These are phyloP conservation scores for Linum tenue DNA, from an alignment of 345 rosid genomes.

Conservation along the genomic window DNA sequence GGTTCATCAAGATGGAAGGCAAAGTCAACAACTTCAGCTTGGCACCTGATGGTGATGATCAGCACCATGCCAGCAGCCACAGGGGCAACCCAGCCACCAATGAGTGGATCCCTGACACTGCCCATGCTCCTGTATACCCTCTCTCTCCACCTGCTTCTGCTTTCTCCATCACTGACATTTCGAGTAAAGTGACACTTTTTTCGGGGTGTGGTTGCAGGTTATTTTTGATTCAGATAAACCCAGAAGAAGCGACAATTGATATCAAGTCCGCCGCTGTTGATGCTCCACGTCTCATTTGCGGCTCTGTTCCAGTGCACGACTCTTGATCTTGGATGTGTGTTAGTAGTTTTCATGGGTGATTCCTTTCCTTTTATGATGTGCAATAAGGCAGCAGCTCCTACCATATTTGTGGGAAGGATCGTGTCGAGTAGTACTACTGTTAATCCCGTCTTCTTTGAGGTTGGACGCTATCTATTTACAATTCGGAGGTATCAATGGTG, in stretches of 20 bases:
- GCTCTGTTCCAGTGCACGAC: too few species aligned
- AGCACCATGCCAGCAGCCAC: constrained; percentile 30
- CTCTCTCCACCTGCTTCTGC: neutral
- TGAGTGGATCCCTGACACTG: constrained; percentile 50
- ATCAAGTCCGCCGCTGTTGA: neutral
- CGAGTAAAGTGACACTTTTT: neutral
- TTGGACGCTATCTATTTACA: too few species aligned
- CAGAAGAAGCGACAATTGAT: constrained; percentile 46
- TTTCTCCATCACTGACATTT: neutral
- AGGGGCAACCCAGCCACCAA: constrained; percentile 69
- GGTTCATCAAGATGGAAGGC: constrained; percentile 44
- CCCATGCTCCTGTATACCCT: constrained; percentile 22
- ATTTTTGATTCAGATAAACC: constrained; percentile 45
- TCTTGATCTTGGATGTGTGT: too few species aligned
- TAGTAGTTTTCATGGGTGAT: too few species aligned
- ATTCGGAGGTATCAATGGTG: too few species aligned
- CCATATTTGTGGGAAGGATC: too few species aligned
- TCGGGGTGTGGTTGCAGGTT: constrained; percentile 18
- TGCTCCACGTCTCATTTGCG: neutral
- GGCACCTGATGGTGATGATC: constrained; percentile 17
- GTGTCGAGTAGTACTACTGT: too few species aligned
- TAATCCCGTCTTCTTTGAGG: too few species aligned
- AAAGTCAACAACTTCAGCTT: constrained; percentile 26
- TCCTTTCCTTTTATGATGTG: too few species aligned
- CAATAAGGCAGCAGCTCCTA: too few species aligned